Conservation (phyloP, 169 alveolate genomes). For the Plasmodium vivax region DNA sequence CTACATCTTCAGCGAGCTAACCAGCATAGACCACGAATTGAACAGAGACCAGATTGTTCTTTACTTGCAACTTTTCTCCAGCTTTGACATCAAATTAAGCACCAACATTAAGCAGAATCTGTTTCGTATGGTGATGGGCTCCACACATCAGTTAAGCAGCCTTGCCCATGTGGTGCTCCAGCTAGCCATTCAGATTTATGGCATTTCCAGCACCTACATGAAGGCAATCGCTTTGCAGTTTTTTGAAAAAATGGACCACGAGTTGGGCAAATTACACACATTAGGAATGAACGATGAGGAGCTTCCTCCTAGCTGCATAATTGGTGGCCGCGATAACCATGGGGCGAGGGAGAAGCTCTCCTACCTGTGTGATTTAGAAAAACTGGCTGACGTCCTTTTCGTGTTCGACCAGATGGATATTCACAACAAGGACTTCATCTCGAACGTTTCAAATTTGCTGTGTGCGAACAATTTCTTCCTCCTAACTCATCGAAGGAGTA, state of each 20-base stretch:
- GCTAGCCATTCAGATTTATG: slow-evolving; percentile 17
- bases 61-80: slow-evolving; percentile 35
- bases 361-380: slow-evolving; percentile 14
- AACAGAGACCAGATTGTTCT: slow-evolving; percentile 37
- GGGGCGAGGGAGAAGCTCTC: neutral
- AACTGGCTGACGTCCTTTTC: slow-evolving; percentile 11
- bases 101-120: slow-evolving; percentile 56
- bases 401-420: slow-evolving; percentile 76
- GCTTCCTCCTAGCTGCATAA: neutral
- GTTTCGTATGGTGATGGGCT: slow-evolving; percentile 22
- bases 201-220: slow-evolving; percentile 40
- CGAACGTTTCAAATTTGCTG: slow-evolving; percentile 18
- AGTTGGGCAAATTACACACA: slow-evolving; percentile 9
- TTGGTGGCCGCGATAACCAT: neutral
- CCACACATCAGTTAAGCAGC: neutral
- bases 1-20: slow-evolving; percentile 49
- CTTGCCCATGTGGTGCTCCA: slow-evolving; percentile 13
- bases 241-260: slow-evolving; percentile 57
- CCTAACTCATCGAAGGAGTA: slow-evolving; percentile 38
- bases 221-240: slow-evolving; percentile 31
- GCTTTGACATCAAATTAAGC: slow-evolving; percentile 41
- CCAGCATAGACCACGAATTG: slow-evolving; percentile 33
- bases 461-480: slow-evolving; percentile 23
- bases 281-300: neutral
- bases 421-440: slow-evolving; percentile 33